Evolutionary conservation across 352 stramenopile species (phyloP), one percentile per base, ranked within the genome.

Genomic region (Pythium pectinolyticum): DNA sequence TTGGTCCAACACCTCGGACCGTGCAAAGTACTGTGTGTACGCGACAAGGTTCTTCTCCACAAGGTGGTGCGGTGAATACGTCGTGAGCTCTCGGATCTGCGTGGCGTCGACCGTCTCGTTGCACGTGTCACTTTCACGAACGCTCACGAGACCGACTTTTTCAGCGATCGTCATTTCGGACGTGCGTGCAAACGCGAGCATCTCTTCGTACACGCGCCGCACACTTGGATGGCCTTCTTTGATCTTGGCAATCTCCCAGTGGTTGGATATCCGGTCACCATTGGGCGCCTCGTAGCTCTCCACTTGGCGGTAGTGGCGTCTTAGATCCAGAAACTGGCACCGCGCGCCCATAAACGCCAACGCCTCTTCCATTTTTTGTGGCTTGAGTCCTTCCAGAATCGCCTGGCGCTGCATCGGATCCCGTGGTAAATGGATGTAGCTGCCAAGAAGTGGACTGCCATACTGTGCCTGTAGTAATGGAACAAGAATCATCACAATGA

Each of bases 91-190:
- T 10, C 78, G 78, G 40, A 77, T 71, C 57, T 79, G 71, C 20
- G 67, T 74, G 25, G 79, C 65, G 1, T 74, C 70, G 5, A 61
- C 59, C 2, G 54, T 56, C 46, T 74, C 64, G 19, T 55, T 69
- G 56, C 80, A 71, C 40, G 31, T 20, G 50, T 84, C 75, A 56
- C 78, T 70, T 41, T 84, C 71, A 39, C 75, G 78, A 41, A 84
- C 71, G 25, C 70, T 76, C 34, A 82, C 71, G 61, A 77, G 73
- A 19, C 75, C 75, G 25, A 83, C 67, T 28, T 78, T 70, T 60
- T 86, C 73, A 14, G 73, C 80, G n/a, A 83, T 69, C 9, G 57
- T 75, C 34, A 86, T 80, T 57, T 86, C 77, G 47, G 80, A 75
- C 50, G 63, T 72, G 34, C 78, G 65, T 51, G 68, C 71, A 24